Conservation (phyloP, 257 asterid species). For the Capsicum rhomboideum region DNA sequence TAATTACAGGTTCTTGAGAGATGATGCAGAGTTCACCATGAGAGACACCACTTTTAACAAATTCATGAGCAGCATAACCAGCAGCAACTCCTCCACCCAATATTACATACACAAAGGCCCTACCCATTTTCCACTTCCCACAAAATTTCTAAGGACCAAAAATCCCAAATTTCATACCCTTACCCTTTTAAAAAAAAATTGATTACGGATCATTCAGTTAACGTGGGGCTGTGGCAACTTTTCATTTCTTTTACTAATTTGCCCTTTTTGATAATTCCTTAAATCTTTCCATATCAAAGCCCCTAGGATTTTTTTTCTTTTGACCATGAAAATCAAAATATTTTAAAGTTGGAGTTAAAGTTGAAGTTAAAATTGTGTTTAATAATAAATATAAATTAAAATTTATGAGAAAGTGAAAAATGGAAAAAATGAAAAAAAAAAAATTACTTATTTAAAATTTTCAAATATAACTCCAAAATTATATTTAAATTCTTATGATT, state of each 20-base stretch:
- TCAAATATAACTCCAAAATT: too few relatives aligned
- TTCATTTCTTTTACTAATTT: background rate
- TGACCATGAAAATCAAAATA: too few relatives aligned
- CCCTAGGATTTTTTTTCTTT: too few relatives aligned
- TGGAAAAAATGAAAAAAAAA: too few relatives aligned
- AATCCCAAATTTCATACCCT: background rate
- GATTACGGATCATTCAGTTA: background rate
- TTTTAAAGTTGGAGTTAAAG: too few relatives aligned
- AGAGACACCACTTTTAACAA: constrained; percentile 61
- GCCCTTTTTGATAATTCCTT: background rate
- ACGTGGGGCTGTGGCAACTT: background rate
- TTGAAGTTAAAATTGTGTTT: too few relatives aligned
- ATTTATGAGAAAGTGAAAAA: too few relatives aligned
- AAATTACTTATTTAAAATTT: too few relatives aligned
- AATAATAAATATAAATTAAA: too few relatives aligned
- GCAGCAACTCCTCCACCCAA: constrained; percentile 96
- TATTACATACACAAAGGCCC: constrained; percentile 88
- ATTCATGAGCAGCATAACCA: constrained; percentile 92
- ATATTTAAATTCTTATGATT: too few relatives aligned
- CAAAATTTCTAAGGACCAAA: background rate
- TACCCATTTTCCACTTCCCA: constrained; percentile 54
- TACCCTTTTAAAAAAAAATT: background rate
- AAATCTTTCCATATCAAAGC: background rate
- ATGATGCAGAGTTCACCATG: constrained; percentile 91
- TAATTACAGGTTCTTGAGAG: constrained; percentile 76